Base-by-base conservation (phyloP, 257 asterid species). In the Salvia splendens region DNA sequence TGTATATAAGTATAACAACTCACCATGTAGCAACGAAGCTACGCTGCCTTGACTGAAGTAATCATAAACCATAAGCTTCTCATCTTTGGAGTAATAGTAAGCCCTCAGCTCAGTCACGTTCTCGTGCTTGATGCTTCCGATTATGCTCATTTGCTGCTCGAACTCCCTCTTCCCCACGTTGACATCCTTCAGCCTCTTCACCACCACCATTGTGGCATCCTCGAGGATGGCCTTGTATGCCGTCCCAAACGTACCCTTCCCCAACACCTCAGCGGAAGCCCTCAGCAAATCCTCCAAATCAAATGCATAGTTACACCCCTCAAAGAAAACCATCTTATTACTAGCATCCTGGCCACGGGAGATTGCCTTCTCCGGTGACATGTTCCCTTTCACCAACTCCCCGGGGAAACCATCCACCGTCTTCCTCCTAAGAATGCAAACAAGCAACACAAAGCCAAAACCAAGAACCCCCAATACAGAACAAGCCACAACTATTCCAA, bases 131-230 rank as follows among this genome's bases (percentile, higher is more conserved):
- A 89, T 85, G 30, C 83, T 73, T 50, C 97, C 95, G 30, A 87
- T 87, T 16, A 84, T 42, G 69, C 79, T 88, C 93, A 87, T 82
- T 48, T 85, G 95, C 43, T 83, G 95, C 83, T 89, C 95, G 54
- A 89, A 89, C 41, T 89, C 96, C 63, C 77, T 80, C 81, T 85
- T 89, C 38, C 95, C 93, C 0, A 79, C 95, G 9, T 81, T 79
- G 55, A 89, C 93, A n/a, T 89, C 96, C 79, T 89, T 89, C 81
- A 87, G 69, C 79, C 96, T 81, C 85, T 89, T 89, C 67, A 89
- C 95, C 20, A 85, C 95, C 69, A 89, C 91, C n/a, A 60, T 75
- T 15, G 79, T 85, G 0, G 89, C 84, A 9, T 89, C 96, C 78
- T 89, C 96, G 4, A 89, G 40, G 43, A 85, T 87, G 3, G 96